Percentiles rank a stretch among this genome's conserved stretches.
Evolutionary conservation across 202 grass and related monocot genomes (phyloP).

Genomic region (Panicum virgatum): DNA sequence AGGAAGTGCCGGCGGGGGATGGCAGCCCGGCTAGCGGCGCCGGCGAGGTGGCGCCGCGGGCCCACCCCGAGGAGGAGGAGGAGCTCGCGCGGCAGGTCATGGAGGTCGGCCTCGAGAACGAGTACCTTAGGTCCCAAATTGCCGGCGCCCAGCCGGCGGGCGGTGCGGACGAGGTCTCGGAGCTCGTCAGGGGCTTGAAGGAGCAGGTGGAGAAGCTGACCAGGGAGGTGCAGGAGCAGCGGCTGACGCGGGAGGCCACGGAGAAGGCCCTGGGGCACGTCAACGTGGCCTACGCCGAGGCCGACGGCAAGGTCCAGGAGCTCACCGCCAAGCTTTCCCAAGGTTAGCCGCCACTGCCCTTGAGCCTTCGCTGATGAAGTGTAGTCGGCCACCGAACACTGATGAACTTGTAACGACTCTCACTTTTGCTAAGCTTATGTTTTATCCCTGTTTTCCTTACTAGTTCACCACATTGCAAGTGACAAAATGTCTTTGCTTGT

Average conservation of each 20-base stretch:
- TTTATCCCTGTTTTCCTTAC: neutral
- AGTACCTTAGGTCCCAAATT: constrained; percentile 64
- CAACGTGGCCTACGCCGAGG: constrained; percentile 68
- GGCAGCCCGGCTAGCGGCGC: neutral
- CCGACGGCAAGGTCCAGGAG: constrained; percentile 80
- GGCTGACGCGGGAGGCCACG: constrained; percentile 71
- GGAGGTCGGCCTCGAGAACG: constrained; percentile 68
- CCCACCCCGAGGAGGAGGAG: constrained; percentile 31
- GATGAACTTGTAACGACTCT: neutral
- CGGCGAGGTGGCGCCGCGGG: constrained; percentile 35
- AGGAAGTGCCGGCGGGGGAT: neutral
- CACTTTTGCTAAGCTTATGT: constrained; percentile 14
- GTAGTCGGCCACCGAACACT: neutral
- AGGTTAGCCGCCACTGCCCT: constrained; percentile 56
- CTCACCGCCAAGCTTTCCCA: constrained; percentile 72
- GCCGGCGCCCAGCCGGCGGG: neutral
- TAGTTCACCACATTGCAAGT: neutral
- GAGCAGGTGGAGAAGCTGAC: constrained; percentile 67
- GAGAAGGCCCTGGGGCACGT: constrained; percentile 86
- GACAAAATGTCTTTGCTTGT: neutral
- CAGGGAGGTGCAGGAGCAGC: constrained; percentile 68
- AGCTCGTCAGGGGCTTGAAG: constrained; percentile 51
- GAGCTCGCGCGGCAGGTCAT: constrained; percentile 55
- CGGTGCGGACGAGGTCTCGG: constrained; percentile 28
- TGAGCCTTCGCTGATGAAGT: neutral